Evolutionary conservation across 805 yeast genomes (phyloP).

Genomic region (Candida manassasensis): DNA sequence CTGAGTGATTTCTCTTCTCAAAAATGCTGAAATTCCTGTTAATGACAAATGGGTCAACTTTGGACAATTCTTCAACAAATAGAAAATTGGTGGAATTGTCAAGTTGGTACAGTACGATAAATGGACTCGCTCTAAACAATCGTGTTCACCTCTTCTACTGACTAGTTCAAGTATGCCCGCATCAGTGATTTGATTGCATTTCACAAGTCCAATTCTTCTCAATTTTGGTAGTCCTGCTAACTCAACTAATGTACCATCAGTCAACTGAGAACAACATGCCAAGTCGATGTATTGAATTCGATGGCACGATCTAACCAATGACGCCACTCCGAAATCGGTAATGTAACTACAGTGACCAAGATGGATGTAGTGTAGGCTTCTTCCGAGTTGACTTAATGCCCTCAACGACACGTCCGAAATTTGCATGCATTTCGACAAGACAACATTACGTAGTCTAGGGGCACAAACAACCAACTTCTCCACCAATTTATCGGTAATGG

Average conservation of each 20-base stretch:
- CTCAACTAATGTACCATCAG: constrained; percentile 76
- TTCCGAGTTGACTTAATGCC: constrained; percentile 68
- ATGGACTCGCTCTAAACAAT: constrained; percentile 87
- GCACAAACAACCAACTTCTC: constrained; percentile 69
- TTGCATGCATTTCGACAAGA: constrained; percentile 81
- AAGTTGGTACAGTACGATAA: constrained; percentile 84
- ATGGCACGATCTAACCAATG: constrained; percentile 71
- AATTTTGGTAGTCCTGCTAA: constrained; percentile 72
- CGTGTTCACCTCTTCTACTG: constrained; percentile 64
- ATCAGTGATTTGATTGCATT: constrained; percentile 84
- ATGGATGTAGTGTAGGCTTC: constrained; percentile 82
- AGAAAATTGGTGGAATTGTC: constrained; percentile 71
- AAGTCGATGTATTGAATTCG: constrained; percentile 88
- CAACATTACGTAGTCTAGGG: constrained; percentile 83
- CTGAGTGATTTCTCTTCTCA: constrained; percentile 76
- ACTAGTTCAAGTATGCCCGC: constrained; percentile 70
- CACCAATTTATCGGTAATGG: constrained; percentile 75
- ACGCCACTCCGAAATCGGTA: constrained; percentile 82
- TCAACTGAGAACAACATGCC: constrained; percentile 88
- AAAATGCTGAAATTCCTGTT: constrained; percentile 88
- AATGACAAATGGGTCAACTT: constrained; percentile 83
- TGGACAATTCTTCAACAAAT: constrained; percentile 74
- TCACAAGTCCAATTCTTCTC: constrained; percentile 89
- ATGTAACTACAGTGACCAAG: constrained; percentile 90
- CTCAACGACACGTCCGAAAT: constrained; percentile 78